Conservation (phyloP, 345 rosid species). For the Euphorbia lathyris region DNA sequence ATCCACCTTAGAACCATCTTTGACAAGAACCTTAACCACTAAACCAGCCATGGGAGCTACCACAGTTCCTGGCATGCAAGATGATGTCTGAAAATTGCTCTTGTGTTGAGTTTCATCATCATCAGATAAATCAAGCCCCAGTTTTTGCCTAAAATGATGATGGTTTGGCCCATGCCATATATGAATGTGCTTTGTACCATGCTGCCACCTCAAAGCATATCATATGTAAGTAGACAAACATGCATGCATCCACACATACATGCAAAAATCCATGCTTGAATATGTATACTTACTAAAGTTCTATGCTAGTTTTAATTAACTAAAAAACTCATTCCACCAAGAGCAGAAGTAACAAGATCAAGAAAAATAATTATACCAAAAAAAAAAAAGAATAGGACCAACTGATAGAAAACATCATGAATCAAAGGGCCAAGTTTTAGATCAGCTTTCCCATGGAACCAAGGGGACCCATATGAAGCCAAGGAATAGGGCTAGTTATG, state of each 20-base stretch:
- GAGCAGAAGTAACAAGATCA: constrained; percentile 3
- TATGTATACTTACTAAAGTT: neutral
- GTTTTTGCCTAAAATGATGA: constrained; percentile 61
- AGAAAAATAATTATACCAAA: neutral
- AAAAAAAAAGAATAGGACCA: neutral
- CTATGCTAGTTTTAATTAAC: neutral
- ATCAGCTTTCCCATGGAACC: too few species aligned
- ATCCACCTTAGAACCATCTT: constrained; percentile 67
- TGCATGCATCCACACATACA: neutral
- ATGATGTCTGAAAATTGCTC: constrained; percentile 43
- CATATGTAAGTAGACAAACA: constrained; percentile 14
- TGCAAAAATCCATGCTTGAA: neutral
- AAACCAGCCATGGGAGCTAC: constrained; percentile 96
- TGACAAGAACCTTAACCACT: constrained; percentile 75
- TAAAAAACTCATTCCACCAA: neutral
- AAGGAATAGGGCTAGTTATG: too few species aligned
- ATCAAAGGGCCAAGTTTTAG: too few species aligned
- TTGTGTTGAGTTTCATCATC: constrained; percentile 57
- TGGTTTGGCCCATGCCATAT: constrained; percentile 68
- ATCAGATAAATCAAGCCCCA: constrained; percentile 52
- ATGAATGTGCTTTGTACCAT: constrained; percentile 58
- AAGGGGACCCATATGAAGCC: too few species aligned
- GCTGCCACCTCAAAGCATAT: constrained; percentile 43
- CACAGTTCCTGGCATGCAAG: constrained; percentile 62
- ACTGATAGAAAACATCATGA: too few species aligned